phyloP scores from a whole-genome alignment of 805 yeast species.

The Wickerhamomyces ciferrii region DNA sequence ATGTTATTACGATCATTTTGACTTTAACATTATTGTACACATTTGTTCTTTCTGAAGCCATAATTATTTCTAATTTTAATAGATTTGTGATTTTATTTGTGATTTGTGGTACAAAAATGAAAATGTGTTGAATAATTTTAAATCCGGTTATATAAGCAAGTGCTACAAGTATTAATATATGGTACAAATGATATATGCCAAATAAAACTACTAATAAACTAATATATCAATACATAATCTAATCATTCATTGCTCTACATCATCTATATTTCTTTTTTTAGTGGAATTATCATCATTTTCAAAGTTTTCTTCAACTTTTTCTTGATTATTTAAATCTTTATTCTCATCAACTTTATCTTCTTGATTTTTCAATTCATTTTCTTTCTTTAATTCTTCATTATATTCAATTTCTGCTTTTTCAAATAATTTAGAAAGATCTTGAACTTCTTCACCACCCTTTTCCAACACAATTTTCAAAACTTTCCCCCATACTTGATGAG shows the following conservation, averaged over 20 bases:
- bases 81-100: too few species aligned
- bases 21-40: too few species aligned
- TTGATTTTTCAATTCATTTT: background rate
- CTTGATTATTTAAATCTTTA: too few species aligned
- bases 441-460: conserved; percentile 28
- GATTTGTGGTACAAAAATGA: too few species aligned
- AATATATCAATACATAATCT: background rate
- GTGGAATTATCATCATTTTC: background rate
- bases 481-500: conserved; percentile 65
- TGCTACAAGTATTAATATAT: too few species aligned
- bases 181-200: too few species aligned
- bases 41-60: too few species aligned
- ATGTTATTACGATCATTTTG: too few species aligned
- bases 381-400: background rate
- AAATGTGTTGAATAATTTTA: too few species aligned
- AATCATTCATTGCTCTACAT: background rate
- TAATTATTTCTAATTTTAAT: too few species aligned
- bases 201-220: too few species aligned
- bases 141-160: too few species aligned
- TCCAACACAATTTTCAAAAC: conserved; percentile 53
- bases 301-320: background rate
- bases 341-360: background rate
- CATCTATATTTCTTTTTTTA: background rate
- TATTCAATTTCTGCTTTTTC: conserved; percentile 21
- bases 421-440: conserved; percentile 36